phyloP scores from a whole-genome alignment of 805 yeast species.

The Phaffomyces opuntiae region DNA sequence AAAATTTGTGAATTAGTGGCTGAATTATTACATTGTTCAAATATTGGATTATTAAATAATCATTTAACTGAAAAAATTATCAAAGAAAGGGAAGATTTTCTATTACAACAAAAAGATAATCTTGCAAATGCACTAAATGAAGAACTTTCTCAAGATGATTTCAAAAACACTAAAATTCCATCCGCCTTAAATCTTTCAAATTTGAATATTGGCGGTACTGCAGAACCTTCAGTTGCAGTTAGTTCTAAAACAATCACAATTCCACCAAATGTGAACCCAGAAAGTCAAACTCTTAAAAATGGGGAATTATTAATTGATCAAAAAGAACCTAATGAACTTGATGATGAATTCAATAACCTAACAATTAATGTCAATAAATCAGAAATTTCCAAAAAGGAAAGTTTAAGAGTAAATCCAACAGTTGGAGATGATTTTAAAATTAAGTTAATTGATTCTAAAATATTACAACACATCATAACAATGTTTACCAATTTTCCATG shows the following conservation, averaged over 20 bases:
- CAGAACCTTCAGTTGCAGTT: constrained; percentile 25
- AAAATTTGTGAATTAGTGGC: constrained; percentile 91
- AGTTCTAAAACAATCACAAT: constrained; percentile 20
- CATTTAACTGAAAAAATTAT: constrained; percentile 62
- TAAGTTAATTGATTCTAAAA: constrained; percentile 55
- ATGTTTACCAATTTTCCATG: constrained; percentile 72
- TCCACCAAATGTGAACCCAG: constrained; percentile 18
- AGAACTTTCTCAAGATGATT: constrained; percentile 12
- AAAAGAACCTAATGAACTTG: not conserved
- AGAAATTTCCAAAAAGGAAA: constrained; percentile 13
- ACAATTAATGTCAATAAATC: not conserved
- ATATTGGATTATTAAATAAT: constrained; percentile 86
- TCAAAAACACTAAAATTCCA: not conserved
- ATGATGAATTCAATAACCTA: not conserved
- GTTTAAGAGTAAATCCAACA: constrained; percentile 46
- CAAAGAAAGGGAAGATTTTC: constrained; percentile 59
- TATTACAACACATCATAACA: constrained; percentile 50
- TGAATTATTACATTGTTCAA: constrained; percentile 90
- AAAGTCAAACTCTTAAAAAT: not conserved
- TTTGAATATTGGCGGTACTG: constrained; percentile 21
- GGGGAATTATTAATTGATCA: not conserved
- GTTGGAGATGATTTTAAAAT: constrained; percentile 72
- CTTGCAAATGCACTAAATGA: constrained; percentile 23
- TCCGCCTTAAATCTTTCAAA: constrained; percentile 15
- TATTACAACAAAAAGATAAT: constrained; percentile 29